Percentiles rank a stretch among this genome's conserved stretches.
These are phyloP conservation scores for Wickerhamomyces queroliae DNA, from an alignment of 805 yeast genomes.

Conservation along the genomic window DNA sequence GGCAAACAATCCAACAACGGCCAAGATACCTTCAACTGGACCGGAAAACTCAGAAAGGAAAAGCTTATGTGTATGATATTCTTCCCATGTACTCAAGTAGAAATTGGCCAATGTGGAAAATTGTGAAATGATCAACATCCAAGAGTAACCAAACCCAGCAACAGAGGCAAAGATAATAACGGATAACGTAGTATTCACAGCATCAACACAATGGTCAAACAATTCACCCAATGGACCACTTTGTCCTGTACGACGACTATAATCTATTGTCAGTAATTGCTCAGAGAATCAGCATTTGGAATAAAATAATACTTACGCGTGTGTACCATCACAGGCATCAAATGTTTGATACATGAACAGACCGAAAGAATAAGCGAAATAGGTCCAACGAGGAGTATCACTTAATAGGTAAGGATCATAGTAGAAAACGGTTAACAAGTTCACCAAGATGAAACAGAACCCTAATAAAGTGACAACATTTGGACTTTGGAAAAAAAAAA, in stretches of 20 bases:
- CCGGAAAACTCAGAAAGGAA: slow-evolving; percentile 80
- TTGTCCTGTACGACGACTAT: slow-evolving; percentile 78
- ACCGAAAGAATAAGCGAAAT: slow-evolving; percentile 72
- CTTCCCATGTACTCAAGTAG: slow-evolving; percentile 93
- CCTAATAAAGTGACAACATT: slow-evolving; percentile 84
- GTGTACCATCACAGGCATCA: slow-evolving; percentile 95
- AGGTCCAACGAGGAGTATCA: slow-evolving; percentile 70
- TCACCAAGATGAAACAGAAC: slow-evolving; percentile 59
- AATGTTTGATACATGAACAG: slow-evolving; percentile 89
- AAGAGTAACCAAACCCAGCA: slow-evolving; percentile 69
- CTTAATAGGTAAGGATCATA: slow-evolving; percentile 63
- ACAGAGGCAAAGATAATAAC: slow-evolving; percentile 69
- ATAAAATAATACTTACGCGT: slow-evolving; percentile 49
- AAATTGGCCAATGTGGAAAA: slow-evolving; percentile 76
- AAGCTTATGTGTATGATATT: slow-evolving; percentile 80
- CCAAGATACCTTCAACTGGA: slow-evolving; percentile 89
- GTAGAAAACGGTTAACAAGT: slow-evolving; percentile 59
- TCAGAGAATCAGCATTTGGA: not conserved
- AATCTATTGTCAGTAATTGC: not conserved
- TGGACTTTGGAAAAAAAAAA: slow-evolving; percentile 36
- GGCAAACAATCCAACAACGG: slow-evolving; percentile 48
- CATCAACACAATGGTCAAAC: slow-evolving; percentile 83
- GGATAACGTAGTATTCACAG: slow-evolving; percentile 75
- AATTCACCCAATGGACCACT: slow-evolving; percentile 92
- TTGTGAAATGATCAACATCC: slow-evolving; percentile 55